These are phyloP conservation scores for Setaria viridis DNA, from an alignment of 202 grass and related monocot genomes.

Conservation along the genomic window DNA sequence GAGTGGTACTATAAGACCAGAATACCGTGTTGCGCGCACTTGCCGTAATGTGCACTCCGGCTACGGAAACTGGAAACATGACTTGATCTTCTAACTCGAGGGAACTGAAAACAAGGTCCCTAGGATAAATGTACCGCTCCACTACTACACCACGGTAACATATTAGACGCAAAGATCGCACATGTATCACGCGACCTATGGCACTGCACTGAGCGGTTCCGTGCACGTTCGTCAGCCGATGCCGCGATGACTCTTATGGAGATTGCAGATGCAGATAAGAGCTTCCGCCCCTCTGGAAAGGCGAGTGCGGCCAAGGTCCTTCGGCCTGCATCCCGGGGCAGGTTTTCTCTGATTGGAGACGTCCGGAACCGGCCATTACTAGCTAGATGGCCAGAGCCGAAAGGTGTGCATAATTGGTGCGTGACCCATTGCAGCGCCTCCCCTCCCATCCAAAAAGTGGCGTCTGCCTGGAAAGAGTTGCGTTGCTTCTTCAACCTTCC, in stretches of 20 bases:
- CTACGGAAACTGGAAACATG: neutral
- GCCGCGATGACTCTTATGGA: neutral
- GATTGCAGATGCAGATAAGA: neutral
- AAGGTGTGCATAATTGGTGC: neutral
- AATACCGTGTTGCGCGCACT: neutral
- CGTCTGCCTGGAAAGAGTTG: constrained; percentile 4
- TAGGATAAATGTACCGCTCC: too few relatives aligned
- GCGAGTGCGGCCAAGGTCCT: constrained; percentile 8
- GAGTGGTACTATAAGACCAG: neutral
- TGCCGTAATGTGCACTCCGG: neutral
- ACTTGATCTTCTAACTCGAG: neutral
- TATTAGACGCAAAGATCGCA: neutral
- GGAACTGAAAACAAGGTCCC: neutral
- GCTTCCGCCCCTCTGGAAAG: constrained; percentile 30
- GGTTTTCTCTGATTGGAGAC: constrained; percentile 39
- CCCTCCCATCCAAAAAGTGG: neutral
- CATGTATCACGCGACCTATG: neutral
- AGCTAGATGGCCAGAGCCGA: neutral
- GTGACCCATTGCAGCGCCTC: neutral
- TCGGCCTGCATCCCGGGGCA: constrained; percentile 16
- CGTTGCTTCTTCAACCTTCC: neutral
- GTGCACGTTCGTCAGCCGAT: constrained; percentile 16
- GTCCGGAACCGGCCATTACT: neutral
- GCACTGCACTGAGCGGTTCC: neutral
- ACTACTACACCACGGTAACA: neutral